These are phyloP conservation scores for Cylindrotheca fusiformis DNA, from an alignment of 108 stramenopile genomes.

Conservation along the genomic window DNA sequence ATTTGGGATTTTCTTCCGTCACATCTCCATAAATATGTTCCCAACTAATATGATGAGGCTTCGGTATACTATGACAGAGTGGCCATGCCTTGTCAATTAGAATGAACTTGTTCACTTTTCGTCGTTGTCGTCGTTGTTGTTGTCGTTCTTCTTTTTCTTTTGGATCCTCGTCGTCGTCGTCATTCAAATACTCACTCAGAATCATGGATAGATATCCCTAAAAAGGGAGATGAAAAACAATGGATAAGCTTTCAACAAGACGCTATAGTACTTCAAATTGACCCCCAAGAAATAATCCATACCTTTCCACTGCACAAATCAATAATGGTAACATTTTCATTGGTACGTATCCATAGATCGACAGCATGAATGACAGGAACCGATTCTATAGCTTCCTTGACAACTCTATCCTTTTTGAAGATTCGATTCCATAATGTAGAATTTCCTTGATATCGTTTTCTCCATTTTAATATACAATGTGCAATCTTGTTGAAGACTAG, in stretches of 20 bases:
- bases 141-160: no score
- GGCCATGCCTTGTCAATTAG: conserved; percentile 65
- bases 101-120: conserved; percentile 36
- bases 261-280: no score
- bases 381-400: conserved; percentile 60
- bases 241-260: no score
- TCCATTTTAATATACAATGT: conserved; percentile 31
- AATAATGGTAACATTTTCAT: conserved; percentile 22
- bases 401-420: conserved; percentile 46
- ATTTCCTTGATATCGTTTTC: conserved; percentile 47
- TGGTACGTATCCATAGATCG: conserved; percentile 14
- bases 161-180: conserved; percentile 2
- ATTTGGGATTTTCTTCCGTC: conserved; percentile 21
- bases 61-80: conserved; percentile 16
- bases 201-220: conserved; percentile 54
- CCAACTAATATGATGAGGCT: conserved; percentile 57
- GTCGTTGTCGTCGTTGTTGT: no score
- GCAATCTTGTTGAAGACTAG: neutral
- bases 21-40: conserved; percentile 44
- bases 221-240: neutral
- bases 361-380: conserved; percentile 50
- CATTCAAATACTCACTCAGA: conserved; percentile 36
- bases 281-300: no score
- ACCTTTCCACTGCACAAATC: conserved; percentile 55
- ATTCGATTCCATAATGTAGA: conserved; percentile 47